A percentile compares a stretch with the other conserved stretches of the same genome.
Conservation (phyloP, 768 basidiomycete species). For the Cyclocybe cylindracea region DNA sequence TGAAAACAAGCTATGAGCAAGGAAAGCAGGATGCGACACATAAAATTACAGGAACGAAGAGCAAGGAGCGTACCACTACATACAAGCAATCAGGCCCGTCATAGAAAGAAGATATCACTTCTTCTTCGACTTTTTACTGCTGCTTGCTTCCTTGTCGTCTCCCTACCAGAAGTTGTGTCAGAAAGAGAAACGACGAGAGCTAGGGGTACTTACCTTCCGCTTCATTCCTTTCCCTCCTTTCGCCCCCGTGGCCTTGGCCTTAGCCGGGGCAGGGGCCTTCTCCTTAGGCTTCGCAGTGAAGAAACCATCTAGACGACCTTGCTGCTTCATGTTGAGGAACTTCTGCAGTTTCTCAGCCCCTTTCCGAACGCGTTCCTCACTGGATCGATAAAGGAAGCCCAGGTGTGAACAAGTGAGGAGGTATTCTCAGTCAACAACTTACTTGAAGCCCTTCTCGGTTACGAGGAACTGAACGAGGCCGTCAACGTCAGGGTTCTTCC, state of each 20-base stretch:
- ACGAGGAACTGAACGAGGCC: conserved; percentile 94
- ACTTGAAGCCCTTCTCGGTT: conserved; percentile 97
- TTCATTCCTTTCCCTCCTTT: conserved; percentile 39
- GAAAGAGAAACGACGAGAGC: not conserved
- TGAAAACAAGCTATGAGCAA: conserved; percentile 7
- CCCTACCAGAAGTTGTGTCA: conserved; percentile 27
- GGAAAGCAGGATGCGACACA: not conserved
- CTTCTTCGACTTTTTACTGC: conserved; percentile 43
- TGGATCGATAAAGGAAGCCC: conserved; percentile 28
- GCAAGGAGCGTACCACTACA: not conserved
- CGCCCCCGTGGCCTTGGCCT: conserved; percentile 20
- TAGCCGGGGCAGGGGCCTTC: conserved; percentile 29
- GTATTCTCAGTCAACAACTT: conserved; percentile 24
- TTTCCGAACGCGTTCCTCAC: conserved; percentile 95
- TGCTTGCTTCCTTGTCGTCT: conserved; percentile 39
- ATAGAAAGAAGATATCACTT: conserved; percentile 24
- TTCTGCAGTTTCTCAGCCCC: conserved; percentile 93
- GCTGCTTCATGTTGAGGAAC: conserved; percentile 86
- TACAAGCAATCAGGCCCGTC: not conserved
- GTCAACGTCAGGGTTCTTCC: conserved; percentile 91
- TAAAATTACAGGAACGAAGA: conserved; percentile 6
- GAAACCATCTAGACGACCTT: conserved; percentile 95
- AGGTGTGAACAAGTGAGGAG: not conserved
- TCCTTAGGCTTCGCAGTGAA: conserved; percentile 77
- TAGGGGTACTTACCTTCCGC: conserved; percentile 49